Percentiles rank a stretch among this genome's conserved stretches.
phyloP scores from a whole-genome alignment of 306 rosid species.

The Parietaria judaica region DNA sequence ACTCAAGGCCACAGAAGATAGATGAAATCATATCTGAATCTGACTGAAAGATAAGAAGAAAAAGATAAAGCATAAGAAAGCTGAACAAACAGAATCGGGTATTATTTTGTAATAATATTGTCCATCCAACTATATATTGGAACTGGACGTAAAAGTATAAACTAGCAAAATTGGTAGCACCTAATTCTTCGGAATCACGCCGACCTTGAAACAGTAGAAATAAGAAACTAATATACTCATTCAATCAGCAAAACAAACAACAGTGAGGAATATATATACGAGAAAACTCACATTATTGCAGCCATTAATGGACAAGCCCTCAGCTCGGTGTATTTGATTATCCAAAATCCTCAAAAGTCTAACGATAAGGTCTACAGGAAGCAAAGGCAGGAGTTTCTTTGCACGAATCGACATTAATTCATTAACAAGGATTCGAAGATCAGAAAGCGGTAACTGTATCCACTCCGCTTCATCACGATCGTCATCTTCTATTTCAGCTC shows the following conservation, averaged over 20 bases:
- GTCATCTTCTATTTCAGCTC: conserved; percentile 62
- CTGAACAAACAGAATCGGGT: no score
- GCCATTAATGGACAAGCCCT: conserved; percentile 83
- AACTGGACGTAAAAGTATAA: not conserved
- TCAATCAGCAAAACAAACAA: not conserved
- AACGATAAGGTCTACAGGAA: conserved; percentile 69
- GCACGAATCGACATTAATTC: conserved; percentile 76
- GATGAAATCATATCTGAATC: conserved; percentile 69
- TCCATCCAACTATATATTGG: no score
- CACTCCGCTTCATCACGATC: conserved; percentile 91
- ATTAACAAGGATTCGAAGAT: conserved; percentile 71
- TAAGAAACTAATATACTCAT: not conserved
- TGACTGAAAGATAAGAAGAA: conserved; percentile 45
- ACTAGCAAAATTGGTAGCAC: not conserved
- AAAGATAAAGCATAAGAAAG: no score
- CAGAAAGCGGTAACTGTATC: conserved; percentile 70
- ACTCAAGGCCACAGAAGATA: conserved; percentile 72
- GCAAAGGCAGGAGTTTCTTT: conserved; percentile 68
- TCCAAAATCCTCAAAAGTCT: conserved; percentile 79
- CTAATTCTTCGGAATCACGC: not conserved
- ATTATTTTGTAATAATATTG: no score
- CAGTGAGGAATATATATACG: conserved; percentile 1
- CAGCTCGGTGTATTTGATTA: conserved; percentile 94
- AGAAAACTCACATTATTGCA: conserved; percentile 65
- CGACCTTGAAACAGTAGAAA: not conserved